Base-by-base conservation (phyloP, 129 eudicot genomes). In the Flaveria trinervia region DNA sequence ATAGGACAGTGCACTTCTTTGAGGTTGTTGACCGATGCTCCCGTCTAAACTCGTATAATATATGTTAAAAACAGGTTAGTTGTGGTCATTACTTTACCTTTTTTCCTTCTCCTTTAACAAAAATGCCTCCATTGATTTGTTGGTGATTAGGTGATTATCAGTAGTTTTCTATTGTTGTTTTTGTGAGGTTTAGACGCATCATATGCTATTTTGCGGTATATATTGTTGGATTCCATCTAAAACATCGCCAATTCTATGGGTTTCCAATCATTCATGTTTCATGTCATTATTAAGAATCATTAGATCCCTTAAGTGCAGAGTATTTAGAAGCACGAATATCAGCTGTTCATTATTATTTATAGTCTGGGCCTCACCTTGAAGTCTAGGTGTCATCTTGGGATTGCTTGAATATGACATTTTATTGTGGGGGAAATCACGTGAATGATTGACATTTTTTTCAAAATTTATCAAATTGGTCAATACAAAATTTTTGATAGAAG, bases 341-440 rank as follows among this genome's bases (percentile, higher is more conserved):
- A 71, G 22, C 45, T 65, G 16, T 61, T 70, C 30, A 20, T 79
- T 60, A 20, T 79, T 60, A 49, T 60, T 61, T 79, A 25, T 18
- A 48, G 50, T 17, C 26, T 72, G 36, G 59, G 51, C 28, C 67
- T 48, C 59, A 62, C 71, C 26, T 66, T 65, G 66, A 66, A 36
- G 16, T 66, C 7, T 69, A 55, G 57, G 59, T 68, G 75, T 77
- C 68, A 77, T 52, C 46, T 16, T 68, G 75, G 46, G 45, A 55
- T 77, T 23, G 69, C 69, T 77, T 77, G 59, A 77, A 77, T 67
- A 41, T 79, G 72, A 72, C 48, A 50, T 16, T 51, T 36, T 18
- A 61, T 49, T 11, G 71, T 79, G 82, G 55, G 36, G 14, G 20
- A 16, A 65, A 65, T 65, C 49, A 33, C 8, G 25, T 45, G 50